phyloP scores from a whole-genome alignment of 2,329 filamentous ascomycete genomes.

The Diaporthe eres region DNA sequence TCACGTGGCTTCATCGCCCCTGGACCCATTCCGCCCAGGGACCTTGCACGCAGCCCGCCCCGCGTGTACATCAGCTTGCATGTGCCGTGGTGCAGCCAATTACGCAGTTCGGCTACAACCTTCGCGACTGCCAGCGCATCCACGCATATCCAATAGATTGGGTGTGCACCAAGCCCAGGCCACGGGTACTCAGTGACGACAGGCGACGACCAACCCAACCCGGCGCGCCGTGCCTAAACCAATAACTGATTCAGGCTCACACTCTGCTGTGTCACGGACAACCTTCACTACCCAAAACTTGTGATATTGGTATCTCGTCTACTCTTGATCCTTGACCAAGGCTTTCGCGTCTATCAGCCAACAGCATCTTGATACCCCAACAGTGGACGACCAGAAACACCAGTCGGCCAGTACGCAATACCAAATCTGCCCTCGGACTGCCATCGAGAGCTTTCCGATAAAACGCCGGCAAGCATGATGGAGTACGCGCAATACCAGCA shows the following conservation, averaged over 20 bases:
- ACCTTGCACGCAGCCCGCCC: constrained; percentile 51
- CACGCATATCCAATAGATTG: constrained; percentile 72
- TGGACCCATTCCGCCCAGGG: constrained; percentile 49
- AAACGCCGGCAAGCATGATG: constrained; percentile 69
- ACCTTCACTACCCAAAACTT: neutral
- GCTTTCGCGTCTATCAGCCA: neutral
- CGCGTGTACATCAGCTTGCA: constrained; percentile 69
- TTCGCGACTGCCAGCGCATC: constrained; percentile 73
- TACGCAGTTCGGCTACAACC: constrained; percentile 66
- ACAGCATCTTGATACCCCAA: neutral
- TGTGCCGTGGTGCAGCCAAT: constrained; percentile 70
- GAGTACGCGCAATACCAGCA: constrained; percentile 83
- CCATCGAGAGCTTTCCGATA: constrained; percentile 2
- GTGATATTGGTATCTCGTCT: neutral
- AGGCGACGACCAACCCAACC: constrained; percentile 46
- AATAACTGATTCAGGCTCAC: constrained; percentile 53
- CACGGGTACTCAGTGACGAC: constrained; percentile 61
- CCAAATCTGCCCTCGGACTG: constrained; percentile 44
- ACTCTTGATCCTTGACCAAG: neutral
- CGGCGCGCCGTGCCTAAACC: constrained; percentile 62
- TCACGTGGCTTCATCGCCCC: constrained; percentile 62
- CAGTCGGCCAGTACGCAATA: neutral
- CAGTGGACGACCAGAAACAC: neutral
- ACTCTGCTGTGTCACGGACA: constrained; percentile 47
- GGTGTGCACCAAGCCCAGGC: constrained; percentile 61